These are phyloP conservation scores for Microsporum canis DNA, from an alignment of 2,329 filamentous ascomycete species.

Conservation along the genomic window DNA sequence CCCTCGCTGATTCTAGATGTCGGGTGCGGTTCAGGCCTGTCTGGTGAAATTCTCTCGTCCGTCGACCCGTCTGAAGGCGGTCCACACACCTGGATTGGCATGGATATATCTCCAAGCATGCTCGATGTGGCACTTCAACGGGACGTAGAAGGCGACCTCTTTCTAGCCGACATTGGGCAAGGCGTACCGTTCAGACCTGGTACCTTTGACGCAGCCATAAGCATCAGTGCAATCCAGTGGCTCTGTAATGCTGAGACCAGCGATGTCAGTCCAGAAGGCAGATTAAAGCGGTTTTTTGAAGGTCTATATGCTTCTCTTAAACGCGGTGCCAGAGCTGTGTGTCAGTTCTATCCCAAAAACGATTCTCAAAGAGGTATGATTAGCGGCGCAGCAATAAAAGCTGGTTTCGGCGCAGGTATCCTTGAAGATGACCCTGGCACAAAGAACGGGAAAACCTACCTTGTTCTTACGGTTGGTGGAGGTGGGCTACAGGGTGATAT, in stretches of 20 bases:
- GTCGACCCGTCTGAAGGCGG: slow-evolving; percentile 59
- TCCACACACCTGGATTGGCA: slow-evolving; percentile 90
- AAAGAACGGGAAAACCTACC: slow-evolving; percentile 92
- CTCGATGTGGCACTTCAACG: slow-evolving; percentile 85
- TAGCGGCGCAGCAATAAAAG: slow-evolving; percentile 74
- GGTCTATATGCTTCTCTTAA: slow-evolving; percentile 75
- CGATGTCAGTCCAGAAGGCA: slow-evolving; percentile 67
- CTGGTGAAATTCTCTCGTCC: slow-evolving; percentile 82
- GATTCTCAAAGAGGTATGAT: slow-evolving; percentile 88
- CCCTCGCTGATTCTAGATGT: slow-evolving; percentile 89
- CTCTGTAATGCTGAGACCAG: slow-evolving; percentile 88
- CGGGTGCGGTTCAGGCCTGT: slow-evolving; percentile 91
- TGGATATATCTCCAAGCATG: slow-evolving; percentile 95
- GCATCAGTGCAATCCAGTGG: slow-evolving; percentile 96
- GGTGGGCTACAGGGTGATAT: slow-evolving; percentile 61
- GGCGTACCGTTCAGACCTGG: slow-evolving; percentile 88
- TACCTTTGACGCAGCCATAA: slow-evolving; percentile 87
- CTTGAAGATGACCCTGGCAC: slow-evolving; percentile 92
- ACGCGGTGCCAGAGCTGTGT: slow-evolving; percentile 79
- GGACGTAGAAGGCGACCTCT: slow-evolving; percentile 85
- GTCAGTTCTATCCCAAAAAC: slow-evolving; percentile 98
- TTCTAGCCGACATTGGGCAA: slow-evolving; percentile 90
- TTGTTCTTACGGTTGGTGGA: slow-evolving; percentile 81
- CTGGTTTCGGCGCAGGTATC: slow-evolving; percentile 88
- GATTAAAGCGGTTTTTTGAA: slow-evolving; percentile 80